Percentiles rank a stretch among this genome's conserved stretches.
Evolutionary conservation across 2,329 filamentous ascomycete species (phyloP).

Genomic region (Zopfia rhizophila): DNA sequence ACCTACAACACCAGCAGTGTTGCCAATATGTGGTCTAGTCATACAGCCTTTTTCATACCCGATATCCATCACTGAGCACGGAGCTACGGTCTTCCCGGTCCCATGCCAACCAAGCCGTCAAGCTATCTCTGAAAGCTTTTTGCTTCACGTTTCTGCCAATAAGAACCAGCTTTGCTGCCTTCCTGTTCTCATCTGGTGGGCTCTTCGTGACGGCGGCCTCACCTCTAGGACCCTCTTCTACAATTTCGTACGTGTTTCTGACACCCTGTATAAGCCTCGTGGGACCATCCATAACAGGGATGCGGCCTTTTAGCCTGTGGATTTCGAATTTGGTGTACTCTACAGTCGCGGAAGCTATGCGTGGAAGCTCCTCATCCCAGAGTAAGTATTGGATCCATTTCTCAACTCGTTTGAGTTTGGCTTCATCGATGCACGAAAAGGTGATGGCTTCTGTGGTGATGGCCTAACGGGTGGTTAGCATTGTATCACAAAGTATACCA

Average conservation of each 20-base stretch:
- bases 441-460: constrained; percentile 84
- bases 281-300: constrained; percentile 72
- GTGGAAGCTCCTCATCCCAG: constrained; percentile 78
- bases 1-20: too few relatives aligned
- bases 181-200: constrained; percentile 4
- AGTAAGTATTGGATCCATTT: constrained; percentile 83
- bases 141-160: constrained; percentile 45
- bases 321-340: constrained; percentile 72
- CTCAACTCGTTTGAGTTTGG: constrained; percentile 74
- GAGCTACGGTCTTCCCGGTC: too few relatives aligned
- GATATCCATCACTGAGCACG: too few relatives aligned
- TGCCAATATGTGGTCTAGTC: too few relatives aligned
- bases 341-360: constrained; percentile 5
- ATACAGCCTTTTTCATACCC: too few relatives aligned
- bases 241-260: constrained; percentile 90
- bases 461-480: constrained; percentile 61
- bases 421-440: constrained; percentile 67
- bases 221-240: constrained; percentile 62
- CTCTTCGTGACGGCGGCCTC: constrained; percentile 5
- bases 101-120: too few relatives aligned
- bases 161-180: constrained; percentile 41
- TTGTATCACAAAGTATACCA: too few relatives aligned
- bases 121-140: constrained; percentile 24
- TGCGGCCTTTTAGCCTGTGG: constrained; percentile 85
- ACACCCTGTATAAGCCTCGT: constrained; percentile 90